phyloP scores from a whole-genome alignment of 257 asterid genomes.

The Misopates orontium region DNA sequence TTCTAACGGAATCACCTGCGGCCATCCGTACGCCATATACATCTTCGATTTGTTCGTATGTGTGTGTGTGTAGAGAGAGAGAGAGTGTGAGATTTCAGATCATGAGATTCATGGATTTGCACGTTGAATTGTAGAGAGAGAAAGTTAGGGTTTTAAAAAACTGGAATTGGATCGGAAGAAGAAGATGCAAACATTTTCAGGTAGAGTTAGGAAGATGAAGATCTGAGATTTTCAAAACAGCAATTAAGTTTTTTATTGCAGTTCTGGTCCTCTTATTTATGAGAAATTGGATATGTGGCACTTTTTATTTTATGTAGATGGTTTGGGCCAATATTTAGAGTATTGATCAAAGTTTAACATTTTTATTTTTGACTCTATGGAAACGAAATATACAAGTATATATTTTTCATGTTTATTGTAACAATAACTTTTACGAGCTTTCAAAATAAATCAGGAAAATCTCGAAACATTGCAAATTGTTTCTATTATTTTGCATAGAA shows the following conservation, averaged over 20 bases:
- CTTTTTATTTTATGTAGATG: neutral
- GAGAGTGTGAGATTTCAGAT: too few relatives aligned
- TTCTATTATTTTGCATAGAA: too few relatives aligned
- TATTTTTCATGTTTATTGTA: too few relatives aligned
- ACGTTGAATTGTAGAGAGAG: constrained; percentile 10
- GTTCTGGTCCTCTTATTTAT: constrained; percentile 13
- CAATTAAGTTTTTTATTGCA: constrained; percentile 19
- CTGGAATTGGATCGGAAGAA: constrained; percentile 37
- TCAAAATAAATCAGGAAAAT: too few relatives aligned
- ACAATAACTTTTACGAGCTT: too few relatives aligned
- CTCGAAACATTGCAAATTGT: too few relatives aligned
- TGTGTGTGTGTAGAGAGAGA: constrained; percentile 2
- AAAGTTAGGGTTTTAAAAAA: constrained; percentile 28
- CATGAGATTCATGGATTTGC: constrained; percentile 27
- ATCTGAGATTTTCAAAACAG: constrained; percentile 41
- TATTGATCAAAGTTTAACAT: too few relatives aligned
- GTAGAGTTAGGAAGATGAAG: constrained; percentile 27
- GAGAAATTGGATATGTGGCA: neutral
- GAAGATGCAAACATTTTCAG: constrained; percentile 35
- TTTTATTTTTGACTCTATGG: too few relatives aligned
- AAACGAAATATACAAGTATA: too few relatives aligned
- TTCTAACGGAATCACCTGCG: constrained; percentile 96
- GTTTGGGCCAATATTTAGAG: neutral
- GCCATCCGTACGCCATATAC: constrained; percentile 99
- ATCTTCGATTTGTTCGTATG: constrained; percentile 44